Percentiles rank a stretch among this genome's conserved stretches.
Evolutionary conservation across 169 alveolate genomes (phyloP).

Genomic region (Plasmodium fragile): DNA sequence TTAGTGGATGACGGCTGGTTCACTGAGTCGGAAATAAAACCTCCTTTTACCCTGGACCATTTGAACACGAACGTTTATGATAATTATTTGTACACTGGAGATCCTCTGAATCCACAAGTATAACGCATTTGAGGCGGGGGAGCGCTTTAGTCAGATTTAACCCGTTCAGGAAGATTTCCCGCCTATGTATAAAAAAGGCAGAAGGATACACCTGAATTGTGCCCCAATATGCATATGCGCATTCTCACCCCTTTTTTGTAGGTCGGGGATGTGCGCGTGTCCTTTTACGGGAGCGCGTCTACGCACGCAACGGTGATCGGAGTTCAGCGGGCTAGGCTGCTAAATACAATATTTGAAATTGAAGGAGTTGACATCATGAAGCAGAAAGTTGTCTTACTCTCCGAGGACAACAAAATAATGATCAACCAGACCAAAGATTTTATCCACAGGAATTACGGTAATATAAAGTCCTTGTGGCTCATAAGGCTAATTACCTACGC

Average conservation of each 20-base stretch:
- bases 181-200: background rate
- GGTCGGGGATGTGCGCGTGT: conserved; percentile 70
- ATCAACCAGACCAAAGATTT: conserved; percentile 63
- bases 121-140: background rate
- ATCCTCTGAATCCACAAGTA: conserved; percentile 86
- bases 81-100: conserved; percentile 86
- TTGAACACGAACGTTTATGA: conserved; percentile 83
- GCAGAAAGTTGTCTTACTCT: conserved; percentile 23
- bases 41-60: conserved; percentile 80
- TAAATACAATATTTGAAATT: conserved; percentile 65
- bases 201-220: background rate
- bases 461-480: conserved; percentile 41
- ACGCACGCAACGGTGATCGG: conserved; percentile 74
- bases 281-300: conserved; percentile 72
- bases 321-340: conserved; percentile 37
- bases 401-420: conserved; percentile 74
- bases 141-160: background rate
- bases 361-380: conserved; percentile 50
- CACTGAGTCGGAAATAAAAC: conserved; percentile 78
- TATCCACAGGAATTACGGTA: conserved; percentile 65
- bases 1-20: conserved; percentile 85
- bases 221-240: background rate
- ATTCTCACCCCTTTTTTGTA: background rate
- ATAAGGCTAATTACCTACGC: conserved; percentile 51
- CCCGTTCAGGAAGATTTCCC: background rate